Base-by-base conservation (phyloP, 2,329 filamentous ascomycete species). In the Mycosphaerella sp. region DNA sequence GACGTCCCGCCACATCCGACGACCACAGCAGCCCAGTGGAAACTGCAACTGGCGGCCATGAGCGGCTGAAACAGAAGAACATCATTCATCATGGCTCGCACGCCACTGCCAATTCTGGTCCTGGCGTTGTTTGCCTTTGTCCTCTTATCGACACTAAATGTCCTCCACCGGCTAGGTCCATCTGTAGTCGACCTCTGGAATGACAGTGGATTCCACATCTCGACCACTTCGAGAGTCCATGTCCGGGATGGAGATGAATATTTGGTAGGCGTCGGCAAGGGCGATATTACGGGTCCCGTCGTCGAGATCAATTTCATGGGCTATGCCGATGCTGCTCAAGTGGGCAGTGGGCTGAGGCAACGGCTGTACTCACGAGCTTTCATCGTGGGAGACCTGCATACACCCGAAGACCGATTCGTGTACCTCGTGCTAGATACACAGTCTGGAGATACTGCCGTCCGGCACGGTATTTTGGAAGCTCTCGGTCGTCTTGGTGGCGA, bases 261-360 rank as follows among this genome's bases (percentile, higher is more conserved):
- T 64, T 68, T 87, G 6, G 70, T 88, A 17, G 85, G 85, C 21
- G 82, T 85, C 21, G 85, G 84, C 26, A 87, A 85, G 68, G 84
- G 81, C 9, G 85, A 88, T 68, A 85, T 88, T 61, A 88, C 85
- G 46, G 85, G 85, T 6, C 89, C 90, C 0, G 89, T 95, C 10
- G 90, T 95, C 21, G 89, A 96, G 70, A 81, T 96, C 66, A 90
- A 89, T 64, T 80, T 96, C 68, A 93, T 92, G 78, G 91, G 91
- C 57, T 96, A 96, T 74, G 92, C 92, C 32, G 87, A 91, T 69
- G 76, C 85, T n/a, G 80, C 81, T 41, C 92, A 97, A 73, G 74
- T 86, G 31, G 92, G 92, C 44, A 84, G 84, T 2, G 92, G 92
- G 21, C 76, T 97, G 48, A 84, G 91, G 46, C 92, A 97, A 73